Percentiles rank a stretch among this genome's conserved stretches.
phyloP scores from a whole-genome alignment of 352 stramenopile species.

The Globisporangium echinulatum region DNA sequence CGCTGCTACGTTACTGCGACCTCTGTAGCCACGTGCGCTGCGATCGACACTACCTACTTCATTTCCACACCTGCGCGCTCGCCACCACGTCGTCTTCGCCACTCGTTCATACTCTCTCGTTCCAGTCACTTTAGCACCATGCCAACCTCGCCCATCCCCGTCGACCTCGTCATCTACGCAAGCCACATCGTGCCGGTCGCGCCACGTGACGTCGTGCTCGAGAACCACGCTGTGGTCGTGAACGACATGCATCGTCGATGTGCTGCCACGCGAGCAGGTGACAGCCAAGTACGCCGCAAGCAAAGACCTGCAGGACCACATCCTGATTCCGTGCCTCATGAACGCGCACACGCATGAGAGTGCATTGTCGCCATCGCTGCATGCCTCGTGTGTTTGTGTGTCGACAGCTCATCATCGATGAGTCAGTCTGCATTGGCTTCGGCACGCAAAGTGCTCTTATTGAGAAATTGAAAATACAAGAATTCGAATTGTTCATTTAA shows the following conservation, averaged over 20 bases:
- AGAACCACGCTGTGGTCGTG: slow-evolving; percentile 34
- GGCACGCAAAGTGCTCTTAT: too few relatives aligned
- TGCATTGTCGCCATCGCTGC: too few relatives aligned
- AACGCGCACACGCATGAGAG: slow-evolving; percentile 45
- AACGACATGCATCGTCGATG: slow-evolving; percentile 28
- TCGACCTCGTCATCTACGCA: slow-evolving; percentile 31
- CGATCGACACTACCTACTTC: too few relatives aligned
- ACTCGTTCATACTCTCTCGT: not conserved
- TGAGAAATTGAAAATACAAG: too few relatives aligned
- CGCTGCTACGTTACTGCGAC: too few relatives aligned
- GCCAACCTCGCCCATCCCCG: not conserved
- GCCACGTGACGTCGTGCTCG: slow-evolving; percentile 24
- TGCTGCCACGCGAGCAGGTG: slow-evolving; percentile 24
- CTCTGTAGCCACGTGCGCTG: too few relatives aligned
- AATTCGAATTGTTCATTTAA: too few relatives aligned
- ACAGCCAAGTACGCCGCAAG: slow-evolving; percentile 23
- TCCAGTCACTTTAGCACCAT: not conserved
- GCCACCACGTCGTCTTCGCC: not conserved
- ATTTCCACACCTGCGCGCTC: slow-evolving; percentile 1
- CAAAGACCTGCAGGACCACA: slow-evolving; percentile 23
- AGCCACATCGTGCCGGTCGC: slow-evolving; percentile 38
- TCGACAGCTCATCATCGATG: too few relatives aligned
- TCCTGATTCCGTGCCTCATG: slow-evolving; percentile 49
- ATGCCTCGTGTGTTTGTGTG: too few relatives aligned
- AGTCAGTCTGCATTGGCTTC: too few relatives aligned